Percentiles rank a stretch among this genome's conserved stretches.
Conservation (phyloP, 192 early-diverging fungal genomes). For the Helicostylum pulchrum region DNA sequence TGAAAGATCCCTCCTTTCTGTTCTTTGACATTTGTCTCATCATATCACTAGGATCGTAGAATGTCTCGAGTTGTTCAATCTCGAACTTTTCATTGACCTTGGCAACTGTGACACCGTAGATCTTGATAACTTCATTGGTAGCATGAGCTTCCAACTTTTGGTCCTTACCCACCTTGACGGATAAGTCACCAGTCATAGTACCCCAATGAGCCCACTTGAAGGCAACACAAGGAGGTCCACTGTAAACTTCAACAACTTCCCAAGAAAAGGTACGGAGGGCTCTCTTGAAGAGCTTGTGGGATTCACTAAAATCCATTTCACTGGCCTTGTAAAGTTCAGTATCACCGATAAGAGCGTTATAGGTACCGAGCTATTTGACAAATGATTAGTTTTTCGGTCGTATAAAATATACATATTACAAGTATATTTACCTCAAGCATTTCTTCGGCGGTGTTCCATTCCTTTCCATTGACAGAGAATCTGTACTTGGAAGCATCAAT, state of each 20-base stretch:
- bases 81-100: constrained; percentile 41
- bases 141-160: constrained; percentile 37
- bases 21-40: constrained; percentile 37
- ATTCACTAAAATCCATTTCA: constrained; percentile 39
- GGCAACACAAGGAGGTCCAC: constrained; percentile 33
- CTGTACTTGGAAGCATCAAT: constrained; percentile 37
- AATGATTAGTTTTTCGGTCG: background rate
- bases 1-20: constrained; percentile 13
- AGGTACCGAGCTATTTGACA: constrained; percentile 36
- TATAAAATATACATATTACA: background rate
- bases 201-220: constrained; percentile 48
- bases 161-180: constrained; percentile 28
- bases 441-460: constrained; percentile 35
- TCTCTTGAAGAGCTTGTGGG: constrained; percentile 41
- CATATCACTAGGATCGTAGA: constrained; percentile 28
- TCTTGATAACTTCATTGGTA: constrained; percentile 34
- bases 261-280: constrained; percentile 39
- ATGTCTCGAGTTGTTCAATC: constrained; percentile 36
- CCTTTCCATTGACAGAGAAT: constrained; percentile 39
- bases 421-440: constrained; percentile 33
- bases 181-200: constrained; percentile 37
- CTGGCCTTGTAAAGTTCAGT: constrained; percentile 40
- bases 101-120: constrained; percentile 38
- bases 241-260: constrained; percentile 44
- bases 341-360: constrained; percentile 46